A percentile compares a stretch with the other conserved stretches of the same genome.
These are phyloP conservation scores for Adiantum capillusveneris DNA, from an alignment of 75 land plant species.

Conservation along the genomic window DNA sequence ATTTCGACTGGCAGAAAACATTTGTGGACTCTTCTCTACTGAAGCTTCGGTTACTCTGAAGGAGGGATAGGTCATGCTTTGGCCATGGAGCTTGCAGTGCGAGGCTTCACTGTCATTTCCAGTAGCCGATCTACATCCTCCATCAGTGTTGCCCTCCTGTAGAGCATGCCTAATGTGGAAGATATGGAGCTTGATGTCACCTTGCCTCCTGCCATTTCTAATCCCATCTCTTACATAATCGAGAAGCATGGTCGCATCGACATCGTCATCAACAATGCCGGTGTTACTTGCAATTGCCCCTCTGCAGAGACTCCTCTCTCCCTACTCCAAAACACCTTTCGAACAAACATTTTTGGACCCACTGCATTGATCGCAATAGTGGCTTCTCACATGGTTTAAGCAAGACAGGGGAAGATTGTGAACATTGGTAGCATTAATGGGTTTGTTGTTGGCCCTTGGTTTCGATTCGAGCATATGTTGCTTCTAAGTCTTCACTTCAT, in stretches of 20 bases:
- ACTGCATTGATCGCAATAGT: constrained; percentile 77
- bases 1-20: too few species aligned
- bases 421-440: constrained; percentile 81
- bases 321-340: constrained; percentile 36
- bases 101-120: constrained; percentile 56
- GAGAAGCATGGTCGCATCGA: constrained; percentile 64
- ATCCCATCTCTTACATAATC: constrained; percentile 17
- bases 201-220: neutral
- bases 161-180: constrained; percentile 7
- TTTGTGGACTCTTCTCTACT: too few species aligned
- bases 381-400: constrained; percentile 71
- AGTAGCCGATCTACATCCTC: constrained; percentile 43
- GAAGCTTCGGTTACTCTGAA: constrained; percentile 71
- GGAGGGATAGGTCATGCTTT: constrained; percentile 92
- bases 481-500: constrained; percentile 91
- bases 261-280: constrained; percentile 84
- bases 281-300: constrained; percentile 61
- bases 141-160: constrained; percentile 17
- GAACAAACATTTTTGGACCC: constrained; percentile 71
- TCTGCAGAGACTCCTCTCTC: constrained; percentile 67
- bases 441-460: constrained; percentile 69
- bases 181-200: too few species aligned
- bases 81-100: constrained; percentile 50
- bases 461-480: constrained; percentile 58
- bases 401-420: constrained; percentile 76